phyloP scores from a whole-genome alignment of 1,284 basidiomycete species.

The Neotropicomus parvogracilis region DNA sequence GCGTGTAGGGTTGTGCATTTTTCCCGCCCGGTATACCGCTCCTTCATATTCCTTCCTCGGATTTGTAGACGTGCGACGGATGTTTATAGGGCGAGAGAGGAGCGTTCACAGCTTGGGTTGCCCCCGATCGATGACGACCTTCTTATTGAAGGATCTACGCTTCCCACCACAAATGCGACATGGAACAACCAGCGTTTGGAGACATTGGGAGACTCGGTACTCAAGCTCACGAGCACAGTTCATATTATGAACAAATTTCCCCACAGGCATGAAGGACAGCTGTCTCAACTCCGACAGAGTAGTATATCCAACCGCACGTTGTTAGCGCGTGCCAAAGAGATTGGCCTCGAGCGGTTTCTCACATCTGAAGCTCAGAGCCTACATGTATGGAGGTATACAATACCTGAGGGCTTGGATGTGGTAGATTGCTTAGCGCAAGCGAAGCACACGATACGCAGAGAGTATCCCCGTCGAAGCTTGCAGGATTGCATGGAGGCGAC shows the following conservation, averaged over 20 bases:
- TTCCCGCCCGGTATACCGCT: slow-evolving; percentile 42
- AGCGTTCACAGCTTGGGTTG: slow-evolving; percentile 50
- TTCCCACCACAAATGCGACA: slow-evolving; percentile 57
- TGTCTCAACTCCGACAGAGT: slow-evolving; percentile 59
- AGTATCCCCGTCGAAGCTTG: slow-evolving; percentile 63
- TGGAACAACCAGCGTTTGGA: slow-evolving; percentile 83
- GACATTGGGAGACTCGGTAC: slow-evolving; percentile 78
- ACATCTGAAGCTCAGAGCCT: slow-evolving; percentile 54
- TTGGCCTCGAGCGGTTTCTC: slow-evolving; percentile 60
- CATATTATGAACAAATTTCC: slow-evolving; percentile 74
- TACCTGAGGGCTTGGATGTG: slow-evolving; percentile 36
- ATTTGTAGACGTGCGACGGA: slow-evolving; percentile 66
- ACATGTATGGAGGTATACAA: slow-evolving; percentile 58
- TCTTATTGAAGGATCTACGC: slow-evolving; percentile 68
- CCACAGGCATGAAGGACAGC: slow-evolving; percentile 76
- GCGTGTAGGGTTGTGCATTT: slow-evolving; percentile 52
- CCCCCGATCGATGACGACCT: slow-evolving; percentile 55
- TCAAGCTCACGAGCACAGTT: slow-evolving; percentile 73
- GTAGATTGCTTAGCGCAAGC: slow-evolving; percentile 27
- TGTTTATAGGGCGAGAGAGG: slow-evolving; percentile 54
- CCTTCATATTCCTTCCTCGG: slow-evolving; percentile 58
- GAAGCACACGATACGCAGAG: slow-evolving; percentile 33
- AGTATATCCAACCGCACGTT: slow-evolving; percentile 69
- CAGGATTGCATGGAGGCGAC: slow-evolving; percentile 85
- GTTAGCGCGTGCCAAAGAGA: slow-evolving; percentile 59